These are phyloP conservation scores for Hypoxylon sp. DNA, from an alignment of 2,329 filamentous ascomycete species.

Conservation along the genomic window DNA sequence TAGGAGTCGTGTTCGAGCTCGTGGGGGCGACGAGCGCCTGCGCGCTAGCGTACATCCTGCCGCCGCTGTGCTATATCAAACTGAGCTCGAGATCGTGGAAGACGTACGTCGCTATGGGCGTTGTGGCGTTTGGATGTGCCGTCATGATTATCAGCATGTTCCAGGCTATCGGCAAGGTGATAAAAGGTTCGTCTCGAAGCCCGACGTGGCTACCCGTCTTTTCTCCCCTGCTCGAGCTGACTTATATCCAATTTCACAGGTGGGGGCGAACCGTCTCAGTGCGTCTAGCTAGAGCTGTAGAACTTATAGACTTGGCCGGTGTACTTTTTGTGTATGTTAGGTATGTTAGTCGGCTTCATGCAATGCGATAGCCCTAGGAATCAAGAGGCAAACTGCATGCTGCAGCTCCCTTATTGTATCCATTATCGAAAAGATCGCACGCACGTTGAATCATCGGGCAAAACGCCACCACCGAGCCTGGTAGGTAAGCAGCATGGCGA, in stretches of 20 bases:
- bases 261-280: constrained; percentile 50
- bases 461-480: constrained; percentile 36
- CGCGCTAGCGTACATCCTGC: constrained; percentile 93
- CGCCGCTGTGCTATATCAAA: constrained; percentile 95
- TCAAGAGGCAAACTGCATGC: constrained; percentile 35
- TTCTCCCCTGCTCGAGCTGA: constrained; percentile 26
- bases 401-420: constrained; percentile 22
- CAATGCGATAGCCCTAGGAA: constrained; percentile 30
- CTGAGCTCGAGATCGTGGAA: constrained; percentile 82
- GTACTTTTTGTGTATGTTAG: constrained; percentile 14
- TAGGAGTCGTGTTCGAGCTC: constrained; percentile 94
- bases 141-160: constrained; percentile 87
- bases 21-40: constrained; percentile 96
- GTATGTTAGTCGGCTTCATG: constrained; percentile 33
- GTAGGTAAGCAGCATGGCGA: constrained; percentile 24
- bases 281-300: constrained; percentile 47
- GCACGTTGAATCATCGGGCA: constrained; percentile 24
- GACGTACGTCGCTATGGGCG: constrained; percentile 77
- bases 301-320: constrained; percentile 12
- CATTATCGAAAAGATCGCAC: constrained; percentile 6
- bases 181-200: constrained; percentile 58
- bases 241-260: constrained; percentile 43
- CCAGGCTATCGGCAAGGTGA: constrained; percentile 78
- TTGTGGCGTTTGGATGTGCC: constrained; percentile 81
- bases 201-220: constrained; percentile 32